Evolutionary conservation across 2,329 filamentous ascomycete genomes (phyloP), one percentile per base, ranked within the genome.

Genomic region (Penicillium palitans): DNA sequence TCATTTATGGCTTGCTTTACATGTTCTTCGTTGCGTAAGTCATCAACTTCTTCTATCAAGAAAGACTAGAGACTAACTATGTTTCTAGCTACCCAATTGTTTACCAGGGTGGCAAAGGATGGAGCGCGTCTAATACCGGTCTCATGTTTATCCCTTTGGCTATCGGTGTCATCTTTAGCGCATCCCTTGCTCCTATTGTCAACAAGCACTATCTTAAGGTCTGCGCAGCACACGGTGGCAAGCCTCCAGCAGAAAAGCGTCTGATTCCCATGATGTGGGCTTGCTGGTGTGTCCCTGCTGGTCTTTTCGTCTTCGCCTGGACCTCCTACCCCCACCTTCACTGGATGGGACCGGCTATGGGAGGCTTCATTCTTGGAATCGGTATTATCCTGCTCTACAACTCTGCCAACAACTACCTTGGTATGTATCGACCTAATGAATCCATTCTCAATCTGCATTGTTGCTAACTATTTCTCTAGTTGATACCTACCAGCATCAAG

Each of bases 81-180:
- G 4, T 39, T 29, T 33, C 49, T 42, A 74, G 72, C 15, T 76
- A 73, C 60, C 83, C 83, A 0, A 80, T 86, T 63, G 80, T 96
- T 58, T 96, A 89, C 78, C 84, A 91, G 65, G 80, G 86, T 74
- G 89, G 90, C 59, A 96, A 96, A 76, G 89, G 89, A 2, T 96
- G 88, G 75, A 85, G 82, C 4, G 83, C 90, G 29, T 84, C 89
- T 37, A 87, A 80, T 29, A 92, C 90, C 0, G 91, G 91, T 47
- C 81, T 96, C 9, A 93, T 95, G 88, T 96, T 96, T 74, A 92
- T 95, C 61, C 90, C 90, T 2, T 74, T 95, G 46, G 90, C 90
- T 8, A 77, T 95, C 19, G 91, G 91, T 51, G 90, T 95, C 17
- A 19, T 93, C 2, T 60, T 77, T 42, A 89, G 88, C 1, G 89